Base-by-base conservation (phyloP, 441 rosid species). In the Bocquillonia castaneifolia region DNA sequence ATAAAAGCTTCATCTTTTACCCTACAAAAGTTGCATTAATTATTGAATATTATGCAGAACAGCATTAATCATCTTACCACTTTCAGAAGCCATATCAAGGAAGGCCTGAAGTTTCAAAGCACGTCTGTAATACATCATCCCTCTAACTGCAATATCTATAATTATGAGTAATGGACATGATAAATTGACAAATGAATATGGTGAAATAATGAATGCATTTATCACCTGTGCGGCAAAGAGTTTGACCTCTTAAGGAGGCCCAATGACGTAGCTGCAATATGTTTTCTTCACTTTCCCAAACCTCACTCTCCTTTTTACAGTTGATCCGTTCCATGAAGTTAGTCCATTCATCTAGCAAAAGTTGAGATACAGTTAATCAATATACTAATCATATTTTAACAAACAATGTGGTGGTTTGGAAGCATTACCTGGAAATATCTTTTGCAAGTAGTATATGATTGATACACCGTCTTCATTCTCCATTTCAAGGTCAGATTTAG, bases 391-490 rank as follows among this genome's bases (percentile, higher is more conserved):
- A 39, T 25, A 64, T 60, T 66, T 63, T 7, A 73, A 51, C n/a
- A n/a, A 75, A 56, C 6, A 73, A 45, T 44, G 36, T 58, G 56
- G 53, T 63, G 67, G 54, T 61, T 66, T 64, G 56, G 68, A 69
- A 60, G 48, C 64, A 68, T 34, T 69, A 94, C 98, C 99, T 79
- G 98, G 97, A 72, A 76, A 92, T 72, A 92, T 94, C 82, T 92
- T 94, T 75, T 90, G 99, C 90, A 94, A 75, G 80, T 94, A 94
- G 86, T 78, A 94, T 66, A 94, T 82, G 79, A 88, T 86, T 6
- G 99, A 94, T 60, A 94, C 80, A 79, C 99, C 99, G 73, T 92
- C 99, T 80, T 94, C 99, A 82, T 92, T 94, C 74, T 94, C 99
- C 89, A 84, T 82, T 76, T 90, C 99, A 40, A 94, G 96, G 72